A percentile compares a stretch with the other conserved stretches of the same genome.
Evolutionary conservation across 768 basidiomycete genomes (phyloP).

Genomic region (Leucocoprinus leucothites): DNA sequence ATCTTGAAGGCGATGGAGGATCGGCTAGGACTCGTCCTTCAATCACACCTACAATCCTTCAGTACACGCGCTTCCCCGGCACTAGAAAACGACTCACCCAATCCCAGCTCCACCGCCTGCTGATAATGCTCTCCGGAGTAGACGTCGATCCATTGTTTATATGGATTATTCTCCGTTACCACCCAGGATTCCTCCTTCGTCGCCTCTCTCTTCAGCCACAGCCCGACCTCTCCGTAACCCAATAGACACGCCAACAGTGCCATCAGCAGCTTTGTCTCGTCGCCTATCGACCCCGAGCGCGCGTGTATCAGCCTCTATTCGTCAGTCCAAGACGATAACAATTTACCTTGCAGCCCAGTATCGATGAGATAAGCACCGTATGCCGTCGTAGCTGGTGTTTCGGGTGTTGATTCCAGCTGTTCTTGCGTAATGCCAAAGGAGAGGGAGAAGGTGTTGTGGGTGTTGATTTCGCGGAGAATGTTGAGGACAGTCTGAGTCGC

Average conservation of each 20-base stretch:
- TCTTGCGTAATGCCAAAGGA: slow-evolving; percentile 62
- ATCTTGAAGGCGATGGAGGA: slow-evolving; percentile 56
- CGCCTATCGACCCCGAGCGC: slow-evolving; percentile 48
- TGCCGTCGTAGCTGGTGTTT: slow-evolving; percentile 72
- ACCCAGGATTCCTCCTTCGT: slow-evolving; percentile 50
- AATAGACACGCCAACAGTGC: slow-evolving; percentile 83
- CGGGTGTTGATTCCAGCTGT: slow-evolving; percentile 59
- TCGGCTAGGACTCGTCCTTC: slow-evolving; percentile 59
- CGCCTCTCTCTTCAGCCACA: slow-evolving; percentile 70
- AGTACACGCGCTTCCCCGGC: neutral
- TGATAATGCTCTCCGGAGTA: slow-evolving; percentile 76
- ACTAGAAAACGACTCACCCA: slow-evolving; percentile 50
- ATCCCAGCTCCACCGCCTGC: slow-evolving; percentile 63
- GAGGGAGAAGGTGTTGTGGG: slow-evolving; percentile 70
- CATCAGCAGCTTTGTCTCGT: slow-evolving; percentile 69
- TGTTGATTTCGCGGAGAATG: slow-evolving; percentile 65
- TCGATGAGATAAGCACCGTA: slow-evolving; percentile 89
- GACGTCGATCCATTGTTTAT: slow-evolving; percentile 74
- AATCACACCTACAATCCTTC: slow-evolving; percentile 57
- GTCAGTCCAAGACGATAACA: neutral
- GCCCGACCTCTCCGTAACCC: slow-evolving; percentile 90
- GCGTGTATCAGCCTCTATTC: neutral
- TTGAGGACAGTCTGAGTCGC: slow-evolving; percentile 63
- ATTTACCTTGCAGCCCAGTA: slow-evolving; percentile 62
- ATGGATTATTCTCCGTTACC: slow-evolving; percentile 65